Evolutionary conservation across 1,284 basidiomycete species (phyloP), one percentile per base, ranked within the genome.

Genomic region (Heterobasidion annosum): DNA sequence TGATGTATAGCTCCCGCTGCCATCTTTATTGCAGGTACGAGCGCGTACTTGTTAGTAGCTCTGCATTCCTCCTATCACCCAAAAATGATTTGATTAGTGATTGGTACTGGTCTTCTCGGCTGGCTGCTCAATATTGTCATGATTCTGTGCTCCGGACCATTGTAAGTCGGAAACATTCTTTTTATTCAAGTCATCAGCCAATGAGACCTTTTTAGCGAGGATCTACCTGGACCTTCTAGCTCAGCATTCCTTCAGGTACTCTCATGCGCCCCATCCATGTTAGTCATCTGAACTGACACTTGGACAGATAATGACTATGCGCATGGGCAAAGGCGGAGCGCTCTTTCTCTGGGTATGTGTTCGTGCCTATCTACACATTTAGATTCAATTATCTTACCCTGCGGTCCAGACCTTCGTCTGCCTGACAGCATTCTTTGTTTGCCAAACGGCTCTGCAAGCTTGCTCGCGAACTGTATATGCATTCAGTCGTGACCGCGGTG

Each of bases 391-490:
- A 40, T 34, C 35, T 50, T 3, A 5, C 43, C 50, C 10, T 34
- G 44, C 48, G 32, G 18, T 51, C 16, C 55, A 82, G 82, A 72
- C 75, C 40, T 82, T 88, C 58, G 88, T 93, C 25, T 91, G 88
- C 68, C 64, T 88, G 56, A 90, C 87, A 18, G 91, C 82, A 1
- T 91, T 91, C 72, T 92, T 91, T 68, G 89, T 93, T 49, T 81
- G 85, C 43, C 90, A 92, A 67, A 82, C 83, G 2, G 76, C 88
- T 25, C 75, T 93, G 3, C 94, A 97, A 69, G 93, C 93, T 9
- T 85, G 84, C 55, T 92, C 92, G 4, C 81, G 93, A 50, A 89
- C 91, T 0, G 75, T 95, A 46, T 96, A 92, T 64, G 94, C 94
- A 3, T 92, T 98, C 73, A 90, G 87, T 64, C 88, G 92, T 55